Conservation (phyloP, 768 basidiomycete genomes). For the Lactarius indigo region DNA sequence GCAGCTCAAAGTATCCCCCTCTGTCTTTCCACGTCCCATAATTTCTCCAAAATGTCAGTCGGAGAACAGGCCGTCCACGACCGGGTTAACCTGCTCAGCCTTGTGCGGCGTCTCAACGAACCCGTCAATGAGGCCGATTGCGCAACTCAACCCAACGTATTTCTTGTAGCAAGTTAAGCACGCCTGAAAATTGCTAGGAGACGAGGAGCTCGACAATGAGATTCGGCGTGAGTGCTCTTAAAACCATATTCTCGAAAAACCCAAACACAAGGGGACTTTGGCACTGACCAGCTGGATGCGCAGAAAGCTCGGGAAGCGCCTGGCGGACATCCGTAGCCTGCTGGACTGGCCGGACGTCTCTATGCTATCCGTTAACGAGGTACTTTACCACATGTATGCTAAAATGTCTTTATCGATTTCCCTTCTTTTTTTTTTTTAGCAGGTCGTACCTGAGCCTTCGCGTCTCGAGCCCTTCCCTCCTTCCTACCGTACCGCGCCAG, state of each 20-base stretch:
- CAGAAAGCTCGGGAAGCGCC: too few relatives aligned
- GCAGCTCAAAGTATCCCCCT: too few relatives aligned
- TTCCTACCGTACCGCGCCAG: slow-evolving; percentile 51
- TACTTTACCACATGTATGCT: slow-evolving; percentile 30
- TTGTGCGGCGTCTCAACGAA: too few relatives aligned
- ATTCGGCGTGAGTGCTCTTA: slow-evolving; percentile 4
- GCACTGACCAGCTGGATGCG: neutral
- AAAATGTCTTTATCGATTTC: neutral
- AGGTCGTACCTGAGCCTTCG: slow-evolving; percentile 35
- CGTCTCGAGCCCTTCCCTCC: slow-evolving; percentile 34
- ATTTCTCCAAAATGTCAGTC: too few relatives aligned
- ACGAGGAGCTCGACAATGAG: slow-evolving; percentile 16
- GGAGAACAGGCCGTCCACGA: too few relatives aligned
- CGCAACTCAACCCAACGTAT: too few relatives aligned
- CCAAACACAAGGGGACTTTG: neutral
- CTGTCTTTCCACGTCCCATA: too few relatives aligned
- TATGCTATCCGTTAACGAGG: slow-evolving; percentile 52
- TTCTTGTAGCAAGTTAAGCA: slow-evolving; percentile 18
- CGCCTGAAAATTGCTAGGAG: slow-evolving; percentile 14
- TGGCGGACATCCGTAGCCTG: slow-evolving; percentile 40
- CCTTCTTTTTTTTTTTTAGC: slow-evolving; percentile 32
- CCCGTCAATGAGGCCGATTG: too few relatives aligned
- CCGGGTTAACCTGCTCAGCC: too few relatives aligned
- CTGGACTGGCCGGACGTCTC: slow-evolving; percentile 54
- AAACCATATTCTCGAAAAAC: neutral